Evolutionary conservation across 352 stramenopile genomes (phyloP), one percentile per base, ranked within the genome.

Genomic region (Phytophthora pseudosyringae): DNA sequence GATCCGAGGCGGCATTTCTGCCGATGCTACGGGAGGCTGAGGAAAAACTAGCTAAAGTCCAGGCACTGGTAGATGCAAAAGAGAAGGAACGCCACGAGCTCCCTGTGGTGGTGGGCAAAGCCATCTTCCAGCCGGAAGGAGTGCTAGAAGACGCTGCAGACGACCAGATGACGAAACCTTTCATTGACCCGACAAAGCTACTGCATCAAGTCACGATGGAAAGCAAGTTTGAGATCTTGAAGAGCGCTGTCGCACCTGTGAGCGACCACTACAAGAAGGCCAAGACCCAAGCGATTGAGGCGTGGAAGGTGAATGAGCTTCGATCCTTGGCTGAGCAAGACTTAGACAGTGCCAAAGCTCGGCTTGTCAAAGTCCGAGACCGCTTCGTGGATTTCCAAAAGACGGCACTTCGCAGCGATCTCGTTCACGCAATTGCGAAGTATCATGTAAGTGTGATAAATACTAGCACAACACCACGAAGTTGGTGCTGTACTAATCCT

Each of bases 151-250:
- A n/a, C 35, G 2, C 16, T 15, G 46, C 10, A 26, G 47, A 59
- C 15, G 26, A 29, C 7, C 9, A 54, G 15, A 9, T 43, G 0
- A 11, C 31, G 0, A 43, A 57, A 5, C 52, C 55, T 5, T 48
- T 72, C 5, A n/a, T 43, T 1, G 59, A 91, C 45, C 80, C 76
- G 1, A 76, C 36, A 0, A 64, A 70, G 13, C 26, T 90, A 26
- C 59, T 88, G 12, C 57, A 77, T 3, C 71, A 86, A 36, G 67
- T 93, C 6, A 84, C 59, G 1, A 80, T 93, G 78, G 73, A 75
- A 31, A 91, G 78, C 45, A 89, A 90, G 33, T 66, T 93, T 18
- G 75, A 84, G 35, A 64, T 94, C 4, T 59, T 94, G 2, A 81
- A 91, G 29, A 73, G 50, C 13, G 69, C 76, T 0, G 69, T 86